These are phyloP conservation scores for Rhinocladiella mackenziei DNA, from an alignment of 2,329 filamentous ascomycete species.

Conservation along the genomic window DNA sequence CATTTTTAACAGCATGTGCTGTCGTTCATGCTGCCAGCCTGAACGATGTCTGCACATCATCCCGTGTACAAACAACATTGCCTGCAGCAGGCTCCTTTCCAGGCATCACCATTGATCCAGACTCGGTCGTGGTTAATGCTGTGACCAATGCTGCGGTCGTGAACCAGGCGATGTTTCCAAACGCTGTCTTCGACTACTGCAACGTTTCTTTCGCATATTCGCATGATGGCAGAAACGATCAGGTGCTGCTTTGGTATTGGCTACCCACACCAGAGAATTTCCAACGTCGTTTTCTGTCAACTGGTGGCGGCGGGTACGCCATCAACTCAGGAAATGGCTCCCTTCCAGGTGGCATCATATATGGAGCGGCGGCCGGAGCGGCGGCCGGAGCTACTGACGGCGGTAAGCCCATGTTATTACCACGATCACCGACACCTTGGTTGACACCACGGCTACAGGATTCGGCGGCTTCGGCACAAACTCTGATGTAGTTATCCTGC, in stretches of 20 bases:
- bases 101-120: constrained; percentile 42
- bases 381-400: too few species aligned
- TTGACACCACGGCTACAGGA: constrained; percentile 52
- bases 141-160: constrained; percentile 38
- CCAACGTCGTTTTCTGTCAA: constrained; percentile 46
- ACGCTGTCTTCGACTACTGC: constrained; percentile 35
- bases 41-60: constrained; percentile 42
- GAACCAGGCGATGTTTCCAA: constrained; percentile 28
- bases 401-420: too few species aligned
- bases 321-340: constrained; percentile 40
- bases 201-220: constrained; percentile 48
- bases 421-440: too few species aligned
- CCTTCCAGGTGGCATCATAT: constrained; percentile 42
- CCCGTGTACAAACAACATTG: constrained; percentile 42
- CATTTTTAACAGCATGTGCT: too few species aligned
- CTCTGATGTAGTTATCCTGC: too few species aligned
- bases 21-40: constrained; percentile 37
- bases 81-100: constrained; percentile 43
- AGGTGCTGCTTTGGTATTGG: constrained; percentile 41
- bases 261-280: constrained; percentile 44
- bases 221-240: constrained; percentile 40
- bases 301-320: constrained; percentile 47
- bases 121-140: constrained; percentile 39
- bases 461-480: too few species aligned
- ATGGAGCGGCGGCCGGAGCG: constrained; percentile 48